These are phyloP conservation scores for Fomitopsis schrenkii DNA, from an alignment of 1,284 basidiomycete genomes.

Conservation along the genomic window DNA sequence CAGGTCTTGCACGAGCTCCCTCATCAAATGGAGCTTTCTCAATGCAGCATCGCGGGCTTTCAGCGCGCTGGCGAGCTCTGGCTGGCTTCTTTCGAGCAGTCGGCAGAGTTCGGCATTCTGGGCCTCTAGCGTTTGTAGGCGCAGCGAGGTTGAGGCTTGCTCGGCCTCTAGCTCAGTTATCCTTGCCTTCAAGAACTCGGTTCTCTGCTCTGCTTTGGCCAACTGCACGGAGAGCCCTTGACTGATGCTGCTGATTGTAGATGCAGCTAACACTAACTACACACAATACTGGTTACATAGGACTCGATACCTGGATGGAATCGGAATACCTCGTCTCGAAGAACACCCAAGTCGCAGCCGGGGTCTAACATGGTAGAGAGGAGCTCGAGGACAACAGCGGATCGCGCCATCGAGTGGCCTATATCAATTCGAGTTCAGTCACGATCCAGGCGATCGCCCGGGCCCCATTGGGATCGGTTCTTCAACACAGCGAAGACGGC, in stretches of 20 bases:
- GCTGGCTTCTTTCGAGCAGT: constrained; percentile 8
- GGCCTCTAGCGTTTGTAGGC: constrained; percentile 12
- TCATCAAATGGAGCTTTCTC: constrained; percentile 16
- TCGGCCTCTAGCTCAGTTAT: constrained; percentile 17
- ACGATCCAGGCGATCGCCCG: neutral
- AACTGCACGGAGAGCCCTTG: constrained; percentile 10
- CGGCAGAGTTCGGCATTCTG: constrained; percentile 18
- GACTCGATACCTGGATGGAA: neutral
- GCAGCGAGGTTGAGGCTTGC: constrained; percentile 5
- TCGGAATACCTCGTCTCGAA: constrained; percentile 13
- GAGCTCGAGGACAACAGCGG: neutral
- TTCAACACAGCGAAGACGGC: neutral
- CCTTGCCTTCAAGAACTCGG: constrained; percentile 4
- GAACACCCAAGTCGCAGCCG: neutral
- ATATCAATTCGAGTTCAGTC: neutral
- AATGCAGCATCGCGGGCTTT: constrained; percentile 16
- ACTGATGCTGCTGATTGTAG: constrained; percentile 13
- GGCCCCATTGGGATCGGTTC: neutral
- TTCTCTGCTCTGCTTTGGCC: constrained; percentile 4
- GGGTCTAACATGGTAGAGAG: constrained; percentile 1
- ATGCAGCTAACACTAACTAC: constrained; percentile 16
- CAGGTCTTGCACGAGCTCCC: constrained; percentile 14
- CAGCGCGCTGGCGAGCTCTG: constrained; percentile 10
- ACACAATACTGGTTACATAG: neutral
- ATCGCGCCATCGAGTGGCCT: neutral